phyloP scores from a whole-genome alignment of 495 filamentous ascomycete genomes.

The Aspergillus leporis region DNA sequence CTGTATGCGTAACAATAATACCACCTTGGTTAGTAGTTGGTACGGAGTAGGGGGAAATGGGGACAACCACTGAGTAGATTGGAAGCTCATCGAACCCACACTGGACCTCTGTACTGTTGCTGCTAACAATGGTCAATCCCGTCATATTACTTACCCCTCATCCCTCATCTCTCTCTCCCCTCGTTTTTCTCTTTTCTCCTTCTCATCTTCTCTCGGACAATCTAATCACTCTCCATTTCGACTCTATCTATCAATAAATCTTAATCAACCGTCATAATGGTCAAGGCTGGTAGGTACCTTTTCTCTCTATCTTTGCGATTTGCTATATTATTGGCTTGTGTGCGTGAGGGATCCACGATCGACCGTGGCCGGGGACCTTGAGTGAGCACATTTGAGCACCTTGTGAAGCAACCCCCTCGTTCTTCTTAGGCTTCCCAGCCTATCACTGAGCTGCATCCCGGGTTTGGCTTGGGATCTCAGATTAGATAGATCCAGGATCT shows the following conservation, averaged over 20 bases:
- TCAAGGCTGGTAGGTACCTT: slow-evolving; percentile 82
- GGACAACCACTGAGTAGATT: not conserved
- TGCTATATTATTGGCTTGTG: slow-evolving; percentile 24
- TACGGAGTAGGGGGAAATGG: not conserved
- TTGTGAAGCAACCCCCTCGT: slow-evolving; percentile 31
- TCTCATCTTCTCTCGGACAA: slow-evolving; percentile 12
- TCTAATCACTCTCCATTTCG: slow-evolving; percentile 13
- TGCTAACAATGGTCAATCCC: no score
- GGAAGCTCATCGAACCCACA: slow-evolving; percentile 24
- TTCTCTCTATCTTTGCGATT: slow-evolving; percentile 15
- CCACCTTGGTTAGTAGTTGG: no score
- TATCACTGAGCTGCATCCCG: slow-evolving; percentile 32
- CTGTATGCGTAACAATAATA: not conserved
- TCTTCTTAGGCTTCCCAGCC: slow-evolving; percentile 22
- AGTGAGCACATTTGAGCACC: slow-evolving; percentile 58
- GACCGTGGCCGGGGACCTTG: slow-evolving; percentile 40
- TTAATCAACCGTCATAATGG: slow-evolving; percentile 69
- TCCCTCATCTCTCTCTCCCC: slow-evolving; percentile 17
- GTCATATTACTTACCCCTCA: slow-evolving; percentile 26
- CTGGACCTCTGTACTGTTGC: not conserved
- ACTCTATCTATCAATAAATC: slow-evolving; percentile 11
- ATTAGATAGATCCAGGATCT: slow-evolving; percentile 13
- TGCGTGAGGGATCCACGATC: slow-evolving; percentile 30
- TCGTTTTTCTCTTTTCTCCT: slow-evolving; percentile 18
- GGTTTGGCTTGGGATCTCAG: not conserved